Base-by-base conservation (phyloP, 441 rosid species). In the Syzygium syzygioides region DNA sequence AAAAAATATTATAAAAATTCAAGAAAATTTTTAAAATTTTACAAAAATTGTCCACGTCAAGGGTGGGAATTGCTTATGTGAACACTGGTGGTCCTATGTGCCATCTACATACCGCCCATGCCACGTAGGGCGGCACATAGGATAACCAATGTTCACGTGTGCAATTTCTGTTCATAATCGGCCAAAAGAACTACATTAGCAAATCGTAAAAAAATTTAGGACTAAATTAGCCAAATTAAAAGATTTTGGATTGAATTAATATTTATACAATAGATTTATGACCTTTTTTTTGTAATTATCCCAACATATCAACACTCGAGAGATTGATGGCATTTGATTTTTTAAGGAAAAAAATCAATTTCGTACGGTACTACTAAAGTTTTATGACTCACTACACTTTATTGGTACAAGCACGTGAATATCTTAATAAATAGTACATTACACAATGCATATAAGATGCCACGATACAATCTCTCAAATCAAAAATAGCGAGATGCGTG, bases 1-100 rank as follows among this genome's bases (percentile, higher is more conserved):
- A 71, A 10, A 34, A 71, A 7, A 71, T 10, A 71, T 37, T 2
- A 19, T 18, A 37, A 71, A 32, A 32, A 10, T 5, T 37, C 5
- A 59, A 9, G 48, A 45, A 45, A 45, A 45, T 45, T 45, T 45
- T 45, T 45, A 7, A 57, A 25, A 57, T 1, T 25, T 25, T 71
- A 0, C 4, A 10, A 71, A 19, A 34, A 3, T 19, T 71, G 0
- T 23, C 2, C 0, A 37, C 14, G 2, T 20, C 28, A 3, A 10
- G 48, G 48, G 48, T 45, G 48, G 48, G 7, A 45, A 45, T 45
- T 45, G 48, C 48, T 45, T 45, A 45, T 7, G 48, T 45, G 48
- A 45, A 45, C 9, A 45, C 48, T 45, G 48, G 48, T 2, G 10
- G 9, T 45, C 48, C 48, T 45, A 45, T 45, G 48, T 45, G 48